phyloP scores from a whole-genome alignment of 108 stramenopile species.

The Skeletonema tropicum region DNA sequence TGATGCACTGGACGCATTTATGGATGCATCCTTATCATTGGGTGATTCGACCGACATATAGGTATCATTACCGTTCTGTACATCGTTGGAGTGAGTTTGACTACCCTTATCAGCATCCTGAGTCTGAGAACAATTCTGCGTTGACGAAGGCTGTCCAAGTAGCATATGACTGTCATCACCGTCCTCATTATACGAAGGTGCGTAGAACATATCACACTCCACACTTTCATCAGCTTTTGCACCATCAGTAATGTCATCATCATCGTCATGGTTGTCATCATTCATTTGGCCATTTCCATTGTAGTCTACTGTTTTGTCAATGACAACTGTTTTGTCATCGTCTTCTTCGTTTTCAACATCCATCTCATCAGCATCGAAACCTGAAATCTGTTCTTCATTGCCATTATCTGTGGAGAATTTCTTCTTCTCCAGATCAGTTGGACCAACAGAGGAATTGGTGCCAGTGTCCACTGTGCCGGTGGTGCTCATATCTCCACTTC shows the following conservation, averaged over 20 bases:
- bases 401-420: not conserved
- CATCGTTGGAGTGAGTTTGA: too few species aligned
- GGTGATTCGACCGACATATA: too few species aligned
- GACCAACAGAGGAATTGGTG: not conserved
- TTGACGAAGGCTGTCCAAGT: too few species aligned
- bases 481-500: not conserved
- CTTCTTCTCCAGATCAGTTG: slow-evolving; percentile 1
- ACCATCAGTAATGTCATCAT: not conserved
- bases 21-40: too few species aligned
- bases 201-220: too few species aligned
- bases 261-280: not conserved
- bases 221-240: not conserved
- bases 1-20: too few species aligned
- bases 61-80: too few species aligned
- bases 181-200: not conserved
- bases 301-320: too few species aligned
- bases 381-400: not conserved
- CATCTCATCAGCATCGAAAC: not conserved
- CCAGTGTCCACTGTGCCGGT: not conserved
- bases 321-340: not conserved
- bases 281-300: not conserved
- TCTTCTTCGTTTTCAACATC: not conserved
- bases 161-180: slow-evolving; percentile 3
- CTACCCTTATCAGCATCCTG: too few species aligned
- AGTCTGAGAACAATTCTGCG: too few species aligned